Conservation (phyloP, 2,329 filamentous ascomycete species). For the Arthrobotrys conoides region DNA sequence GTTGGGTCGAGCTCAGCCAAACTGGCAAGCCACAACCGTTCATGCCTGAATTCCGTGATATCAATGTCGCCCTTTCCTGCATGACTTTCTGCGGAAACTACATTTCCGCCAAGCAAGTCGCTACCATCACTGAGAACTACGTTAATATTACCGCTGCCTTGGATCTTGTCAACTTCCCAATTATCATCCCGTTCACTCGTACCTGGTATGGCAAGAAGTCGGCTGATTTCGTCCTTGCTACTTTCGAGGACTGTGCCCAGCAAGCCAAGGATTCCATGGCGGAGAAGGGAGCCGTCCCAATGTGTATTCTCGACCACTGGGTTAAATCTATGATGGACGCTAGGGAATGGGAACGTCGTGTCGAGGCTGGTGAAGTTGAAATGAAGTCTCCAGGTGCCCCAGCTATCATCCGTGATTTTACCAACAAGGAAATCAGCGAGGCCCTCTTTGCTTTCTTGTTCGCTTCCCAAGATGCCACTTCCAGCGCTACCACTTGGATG, state of each 20-base stretch:
- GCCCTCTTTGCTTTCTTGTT: slow-evolving; percentile 97
- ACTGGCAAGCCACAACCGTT: slow-evolving; percentile 84
- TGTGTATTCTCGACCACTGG: slow-evolving; percentile 97
- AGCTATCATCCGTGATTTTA: slow-evolving; percentile 84
- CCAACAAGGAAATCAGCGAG: slow-evolving; percentile 90
- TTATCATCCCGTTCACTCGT: slow-evolving; percentile 94
- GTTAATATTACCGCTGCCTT: slow-evolving; percentile 95
- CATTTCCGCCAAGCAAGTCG: slow-evolving; percentile 88
- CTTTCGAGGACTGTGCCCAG: slow-evolving; percentile 91
- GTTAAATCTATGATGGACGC: slow-evolving; percentile 89
- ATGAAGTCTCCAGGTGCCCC: slow-evolving; percentile 78
- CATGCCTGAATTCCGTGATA: slow-evolving; percentile 92
- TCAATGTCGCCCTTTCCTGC: slow-evolving; percentile 95
- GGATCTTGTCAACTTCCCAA: slow-evolving; percentile 97
- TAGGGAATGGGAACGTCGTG: slow-evolving; percentile 82
- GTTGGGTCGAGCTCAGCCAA: slow-evolving; percentile 82
- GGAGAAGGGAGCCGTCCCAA: slow-evolving; percentile 81
- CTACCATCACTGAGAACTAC: slow-evolving; percentile 96
- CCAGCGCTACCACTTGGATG: slow-evolving; percentile 91
- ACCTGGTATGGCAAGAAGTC: slow-evolving; percentile 98
- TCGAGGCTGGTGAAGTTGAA: slow-evolving; percentile 75
- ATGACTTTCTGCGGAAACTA: slow-evolving; percentile 98
- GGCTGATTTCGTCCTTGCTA: slow-evolving; percentile 88
- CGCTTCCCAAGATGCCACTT: slow-evolving; percentile 96
- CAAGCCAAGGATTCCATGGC: slow-evolving; percentile 95